Percentiles rank a stretch among this genome's conserved stretches.
These are phyloP conservation scores for Cantharellus cinnabarinus DNA, from an alignment of 768 basidiomycete species.

Conservation along the genomic window DNA sequence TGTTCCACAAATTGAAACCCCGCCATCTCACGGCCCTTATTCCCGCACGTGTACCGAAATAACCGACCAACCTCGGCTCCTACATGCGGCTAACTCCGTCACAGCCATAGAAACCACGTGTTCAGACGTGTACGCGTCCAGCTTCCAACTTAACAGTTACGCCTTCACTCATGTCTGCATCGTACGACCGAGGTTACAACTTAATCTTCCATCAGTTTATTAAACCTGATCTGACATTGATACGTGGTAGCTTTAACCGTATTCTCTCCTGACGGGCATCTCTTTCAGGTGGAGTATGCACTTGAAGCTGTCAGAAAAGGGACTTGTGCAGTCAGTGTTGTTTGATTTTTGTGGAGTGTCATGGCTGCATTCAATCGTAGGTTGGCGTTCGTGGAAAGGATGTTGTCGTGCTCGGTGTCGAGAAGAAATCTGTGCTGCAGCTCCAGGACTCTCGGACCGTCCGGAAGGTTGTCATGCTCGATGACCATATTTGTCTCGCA, in stretches of 20 bases:
- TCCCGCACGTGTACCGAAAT: too few relatives aligned
- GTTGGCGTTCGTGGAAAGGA: slow-evolving; percentile 91
- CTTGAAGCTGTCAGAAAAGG: slow-evolving; percentile 94
- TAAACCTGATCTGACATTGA: neutral
- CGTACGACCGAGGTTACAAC: neutral
- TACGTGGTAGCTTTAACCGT: slow-evolving; percentile 62
- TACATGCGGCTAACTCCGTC: too few relatives aligned
- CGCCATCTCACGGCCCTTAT: too few relatives aligned
- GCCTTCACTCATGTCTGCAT: neutral
- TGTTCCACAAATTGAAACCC: too few relatives aligned
- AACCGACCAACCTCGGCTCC: too few relatives aligned
- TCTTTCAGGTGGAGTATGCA: slow-evolving; percentile 99
- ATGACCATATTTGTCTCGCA: slow-evolving; percentile 91
- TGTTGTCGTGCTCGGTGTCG: slow-evolving; percentile 90
- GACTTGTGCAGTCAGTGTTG: slow-evolving; percentile 67
- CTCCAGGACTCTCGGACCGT: slow-evolving; percentile 96
- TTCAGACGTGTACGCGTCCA: too few relatives aligned
- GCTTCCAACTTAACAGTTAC: too few relatives aligned
- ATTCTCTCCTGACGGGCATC: slow-evolving; percentile 95
- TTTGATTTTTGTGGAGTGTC: neutral
- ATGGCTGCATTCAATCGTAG: slow-evolving; percentile 21
- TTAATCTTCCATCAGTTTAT: neutral
- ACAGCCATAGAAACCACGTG: too few relatives aligned
- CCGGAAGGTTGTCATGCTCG: slow-evolving; percentile 93
- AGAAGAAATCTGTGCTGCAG: slow-evolving; percentile 96